A percentile compares a stretch with the other conserved stretches of the same genome.
phyloP scores from a whole-genome alignment of 2,329 filamentous ascomycete species.

The Ascocoryne sarcoides region DNA sequence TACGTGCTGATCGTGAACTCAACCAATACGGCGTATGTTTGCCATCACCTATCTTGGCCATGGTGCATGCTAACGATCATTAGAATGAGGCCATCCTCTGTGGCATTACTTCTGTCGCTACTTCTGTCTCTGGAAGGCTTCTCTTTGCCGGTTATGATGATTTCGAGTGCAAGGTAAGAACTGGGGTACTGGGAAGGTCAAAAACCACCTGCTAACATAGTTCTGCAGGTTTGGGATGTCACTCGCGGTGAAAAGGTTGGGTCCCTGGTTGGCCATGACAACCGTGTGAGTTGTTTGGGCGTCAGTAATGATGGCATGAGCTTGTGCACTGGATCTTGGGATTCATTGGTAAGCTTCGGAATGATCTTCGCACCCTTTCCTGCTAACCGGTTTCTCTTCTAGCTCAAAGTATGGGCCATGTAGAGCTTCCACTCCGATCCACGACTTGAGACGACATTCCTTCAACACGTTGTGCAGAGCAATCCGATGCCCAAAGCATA shows the following conservation, averaged over 20 bases:
- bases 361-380: too few species aligned
- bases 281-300: constrained; percentile 95
- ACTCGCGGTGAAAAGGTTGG: constrained; percentile 95
- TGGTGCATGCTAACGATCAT: constrained; percentile 13
- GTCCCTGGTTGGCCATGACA: constrained; percentile 93
- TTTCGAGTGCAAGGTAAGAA: constrained; percentile 94
- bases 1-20: constrained; percentile 78
- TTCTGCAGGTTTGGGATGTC: constrained; percentile 83
- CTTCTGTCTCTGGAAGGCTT: constrained; percentile 90
- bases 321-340: constrained; percentile 98
- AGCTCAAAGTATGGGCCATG: constrained; percentile 82
- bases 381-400: constrained; percentile 28
- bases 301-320: constrained; percentile 99
- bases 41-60: constrained; percentile 4
- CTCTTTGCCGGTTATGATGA: constrained; percentile 98
- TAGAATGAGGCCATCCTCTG: constrained; percentile 96
- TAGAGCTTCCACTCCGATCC: constrained; percentile 16
- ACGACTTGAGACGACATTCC: constrained; percentile 15
- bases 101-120: constrained; percentile 96
- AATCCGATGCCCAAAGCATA: constrained; percentile 14
- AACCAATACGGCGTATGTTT: constrained; percentile 58
- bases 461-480: constrained; percentile 20
- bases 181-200: neutral
- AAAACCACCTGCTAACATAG: constrained; percentile 4
- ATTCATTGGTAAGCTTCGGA: constrained; percentile 73